A percentile compares a stretch with the other conserved stretches of the same genome.
Conservation (phyloP, 2,329 filamentous ascomycete species). For the Thielaviopsis euricoi region DNA sequence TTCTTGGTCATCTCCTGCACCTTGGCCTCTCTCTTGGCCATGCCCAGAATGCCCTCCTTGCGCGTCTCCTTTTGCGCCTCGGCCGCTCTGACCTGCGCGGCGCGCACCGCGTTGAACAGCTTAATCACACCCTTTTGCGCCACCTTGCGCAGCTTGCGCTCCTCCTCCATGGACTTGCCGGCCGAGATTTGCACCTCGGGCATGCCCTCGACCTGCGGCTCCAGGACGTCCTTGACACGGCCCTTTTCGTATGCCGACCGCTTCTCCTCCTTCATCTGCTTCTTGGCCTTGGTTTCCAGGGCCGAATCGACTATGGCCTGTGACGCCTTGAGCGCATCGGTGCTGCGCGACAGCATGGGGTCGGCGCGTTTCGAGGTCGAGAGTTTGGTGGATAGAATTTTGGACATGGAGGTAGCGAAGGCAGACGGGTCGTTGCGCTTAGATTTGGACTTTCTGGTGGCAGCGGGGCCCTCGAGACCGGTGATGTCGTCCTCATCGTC, state of each 20-base stretch:
- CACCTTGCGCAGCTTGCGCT: slow-evolving; percentile 68
- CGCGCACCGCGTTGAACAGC: slow-evolving; percentile 87
- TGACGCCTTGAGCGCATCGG: slow-evolving; percentile 54
- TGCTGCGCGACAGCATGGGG: slow-evolving; percentile 78
- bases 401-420: slow-evolving; percentile 84
- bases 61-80: slow-evolving; percentile 56
- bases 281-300: slow-evolving; percentile 65
- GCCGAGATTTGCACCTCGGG: slow-evolving; percentile 18
- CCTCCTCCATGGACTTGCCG: slow-evolving; percentile 38
- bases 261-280: slow-evolving; percentile 67
- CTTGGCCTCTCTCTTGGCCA: slow-evolving; percentile 67
- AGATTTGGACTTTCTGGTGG: slow-evolving; percentile 30
- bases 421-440: slow-evolving; percentile 87
- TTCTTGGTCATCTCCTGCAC: slow-evolving; percentile 94
- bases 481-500: slow-evolving; percentile 25
- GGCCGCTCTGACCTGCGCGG: slow-evolving; percentile 76
- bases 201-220: slow-evolving; percentile 4
- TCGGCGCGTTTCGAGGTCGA: slow-evolving; percentile 67
- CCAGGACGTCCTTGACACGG: slow-evolving; percentile 68
- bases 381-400: slow-evolving; percentile 82
- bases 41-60: slow-evolving; percentile 60
- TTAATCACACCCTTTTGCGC: slow-evolving; percentile 89
- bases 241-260: slow-evolving; percentile 68
- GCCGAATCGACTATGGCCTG: slow-evolving; percentile 58
- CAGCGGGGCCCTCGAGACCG: slow-evolving; percentile 19